These are phyloP conservation scores for Backusella macrospora DNA, from an alignment of 192 early-diverging fungal genomes.

Conservation along the genomic window DNA sequence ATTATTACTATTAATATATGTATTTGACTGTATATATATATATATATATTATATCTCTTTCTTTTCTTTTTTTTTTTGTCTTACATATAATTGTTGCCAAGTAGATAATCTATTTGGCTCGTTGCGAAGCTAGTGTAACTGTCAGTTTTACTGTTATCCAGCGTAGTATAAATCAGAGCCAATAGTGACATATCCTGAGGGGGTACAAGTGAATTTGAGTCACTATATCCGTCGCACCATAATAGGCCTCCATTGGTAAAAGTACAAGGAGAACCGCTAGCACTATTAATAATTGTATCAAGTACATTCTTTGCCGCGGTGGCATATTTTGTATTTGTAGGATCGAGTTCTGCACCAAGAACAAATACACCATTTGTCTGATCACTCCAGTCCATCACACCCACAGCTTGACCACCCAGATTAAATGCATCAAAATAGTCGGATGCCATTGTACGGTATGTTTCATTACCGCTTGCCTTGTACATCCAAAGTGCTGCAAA, in stretches of 20 bases:
- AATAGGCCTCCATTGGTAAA: constrained; percentile 52
- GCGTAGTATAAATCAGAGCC: constrained; percentile 34
- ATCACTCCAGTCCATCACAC: constrained; percentile 57
- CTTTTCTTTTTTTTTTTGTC: constrained; percentile 49
- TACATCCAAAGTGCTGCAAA: constrained; percentile 64
- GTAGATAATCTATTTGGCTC: constrained; percentile 53
- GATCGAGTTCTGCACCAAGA: constrained; percentile 43
- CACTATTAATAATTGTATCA: constrained; percentile 36
- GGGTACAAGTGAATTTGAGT: constrained; percentile 40
- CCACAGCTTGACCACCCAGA: constrained; percentile 13
- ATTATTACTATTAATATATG: constrained; percentile 47
- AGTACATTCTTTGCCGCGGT: constrained; percentile 37
- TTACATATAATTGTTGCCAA: constrained; percentile 56
- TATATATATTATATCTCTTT: constrained; percentile 55
- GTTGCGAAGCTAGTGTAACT: constrained; percentile 37
- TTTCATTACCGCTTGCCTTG: constrained; percentile 45
- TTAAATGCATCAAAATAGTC: constrained; percentile 50
- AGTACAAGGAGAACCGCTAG: constrained; percentile 28
- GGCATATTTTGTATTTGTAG: constrained; percentile 41
- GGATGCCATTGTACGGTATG: constrained; percentile 49
- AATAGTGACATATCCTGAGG: constrained; percentile 43
- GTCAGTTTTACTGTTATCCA: constrained; percentile 20
- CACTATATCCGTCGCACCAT: constrained; percentile 38
- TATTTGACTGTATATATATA: constrained; percentile 40
- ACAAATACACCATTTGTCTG: constrained; percentile 51